These are phyloP conservation scores for Pseudogymnoascus sp. DNA, from an alignment of 2,329 filamentous ascomycete genomes.

Conservation along the genomic window DNA sequence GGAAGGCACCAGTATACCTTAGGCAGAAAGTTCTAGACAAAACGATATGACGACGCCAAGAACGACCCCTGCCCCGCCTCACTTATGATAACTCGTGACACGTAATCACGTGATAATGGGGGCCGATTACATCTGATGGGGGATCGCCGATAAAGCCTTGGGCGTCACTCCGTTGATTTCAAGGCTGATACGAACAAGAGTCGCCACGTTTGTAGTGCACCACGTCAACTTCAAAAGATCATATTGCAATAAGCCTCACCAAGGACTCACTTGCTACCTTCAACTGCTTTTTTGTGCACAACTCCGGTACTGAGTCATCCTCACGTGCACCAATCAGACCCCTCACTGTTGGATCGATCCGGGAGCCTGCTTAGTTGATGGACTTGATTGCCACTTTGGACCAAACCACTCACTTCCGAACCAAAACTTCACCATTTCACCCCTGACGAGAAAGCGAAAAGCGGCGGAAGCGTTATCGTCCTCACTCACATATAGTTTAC, in stretches of 20 bases:
- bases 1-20: background rate
- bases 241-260: background rate
- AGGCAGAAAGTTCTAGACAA: background rate
- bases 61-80: background rate
- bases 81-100: background rate
- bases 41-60: conserved; percentile 3
- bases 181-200: background rate
- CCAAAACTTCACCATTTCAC: conserved; percentile 41
- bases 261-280: background rate
- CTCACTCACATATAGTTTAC: conserved; percentile 27
- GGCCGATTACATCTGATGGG: background rate
- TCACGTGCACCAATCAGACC: conserved; percentile 7
- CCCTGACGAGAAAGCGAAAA: conserved; percentile 45
- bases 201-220: background rate
- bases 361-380: conserved; percentile 7
- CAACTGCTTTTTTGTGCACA: background rate
- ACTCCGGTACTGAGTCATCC: conserved; percentile 4
- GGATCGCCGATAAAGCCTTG: conserved; percentile 6
- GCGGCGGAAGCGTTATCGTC: conserved; percentile 38
- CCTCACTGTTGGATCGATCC: background rate
- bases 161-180: conserved; percentile 5
- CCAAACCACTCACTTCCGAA: background rate
- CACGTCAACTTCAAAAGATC: conserved; percentile 1
- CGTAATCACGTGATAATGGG: background rate
- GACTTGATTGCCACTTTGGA: background rate